These are phyloP conservation scores for Clitopilus hobsonii DNA, from an alignment of 768 basidiomycete species.

Conservation along the genomic window DNA sequence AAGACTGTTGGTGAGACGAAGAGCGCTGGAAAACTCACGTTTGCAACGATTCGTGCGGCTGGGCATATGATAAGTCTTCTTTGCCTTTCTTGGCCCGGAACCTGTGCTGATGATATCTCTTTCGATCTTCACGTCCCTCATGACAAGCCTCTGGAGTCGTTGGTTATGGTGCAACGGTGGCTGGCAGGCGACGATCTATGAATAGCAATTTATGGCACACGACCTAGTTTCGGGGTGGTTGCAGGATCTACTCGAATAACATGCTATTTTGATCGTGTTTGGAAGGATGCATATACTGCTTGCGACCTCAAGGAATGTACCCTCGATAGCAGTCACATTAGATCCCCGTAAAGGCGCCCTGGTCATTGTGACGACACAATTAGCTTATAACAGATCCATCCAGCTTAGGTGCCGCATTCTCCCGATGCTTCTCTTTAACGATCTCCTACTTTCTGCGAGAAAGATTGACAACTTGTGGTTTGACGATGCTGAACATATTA, in stretches of 20 bases:
- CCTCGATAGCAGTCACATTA: not conserved
- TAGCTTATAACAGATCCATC: not conserved
- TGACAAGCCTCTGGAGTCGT: conserved; percentile 63
- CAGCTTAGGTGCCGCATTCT: not conserved
- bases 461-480: conserved; percentile 10
- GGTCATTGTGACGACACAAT: not conserved
- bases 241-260: too few relatives aligned
- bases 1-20: conserved; percentile 44
- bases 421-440: not conserved
- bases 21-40: conserved; percentile 27
- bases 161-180: conserved; percentile 65
- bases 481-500: conserved; percentile 19
- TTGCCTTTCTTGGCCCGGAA: conserved; percentile 1
- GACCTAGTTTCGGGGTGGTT: too few relatives aligned
- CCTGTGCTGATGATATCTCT: conserved; percentile 13
- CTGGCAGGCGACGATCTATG: conserved; percentile 36
- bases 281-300: not conserved
- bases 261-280: too few relatives aligned
- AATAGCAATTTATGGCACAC: conserved; percentile 22
- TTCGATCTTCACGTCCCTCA: conserved; percentile 47
- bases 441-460: not conserved
- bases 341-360: not conserved
- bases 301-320: not conserved
- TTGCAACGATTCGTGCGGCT: conserved; percentile 35
- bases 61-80: conserved; percentile 52